Evolutionary conservation across 495 filamentous ascomycete species (phyloP), one percentile per base, ranked within the genome.

Genomic region (Xylaria curta): DNA sequence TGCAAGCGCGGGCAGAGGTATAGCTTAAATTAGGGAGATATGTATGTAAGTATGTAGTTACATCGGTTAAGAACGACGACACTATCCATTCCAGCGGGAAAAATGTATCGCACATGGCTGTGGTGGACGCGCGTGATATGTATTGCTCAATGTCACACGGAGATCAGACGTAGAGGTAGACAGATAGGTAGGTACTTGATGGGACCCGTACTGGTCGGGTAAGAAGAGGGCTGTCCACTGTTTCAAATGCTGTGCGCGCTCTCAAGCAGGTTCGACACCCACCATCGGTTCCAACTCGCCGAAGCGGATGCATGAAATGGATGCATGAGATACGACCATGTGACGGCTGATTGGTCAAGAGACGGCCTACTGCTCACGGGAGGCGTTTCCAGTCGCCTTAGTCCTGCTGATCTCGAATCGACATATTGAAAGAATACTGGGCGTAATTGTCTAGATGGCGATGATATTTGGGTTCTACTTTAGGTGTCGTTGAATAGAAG

Each of bases 111-210:
- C 69, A 66, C 59, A 63, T 53, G 36, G 62, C 56, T 68, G 73
- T 72, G 73, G 60, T 67, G 38, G 73, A 68, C 63, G 65, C 69
- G 46, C 72, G 72, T 70, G 73, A 74, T 33, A n/a, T n/a, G n/a
- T n/a, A 54, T 60, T 2, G 10, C 12, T 70, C 19, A 13, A 66
- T n/a, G 46, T 46, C 53, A 56, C 66, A 59, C 1, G 31, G 40
- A 58, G 24, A 33, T 44, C n/a, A 28, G 67, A 19, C 9, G 9
- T 42, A 26, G 26, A 12, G 19, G 15, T 9, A 4, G 10, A 38
- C 8, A 38, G 36, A 15, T 9, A 4, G 10, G 8, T 38, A 38
- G 36, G 6, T 36, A 38, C 36, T 31, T 38, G 36, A 13, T 26
- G 49, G 49, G 7, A 42, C 26, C 31, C 31, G 31, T 31, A n/a